These are phyloP conservation scores for Leishmania braziliensis DNA, from an alignment of 208 protist genomes.

Conservation along the genomic window DNA sequence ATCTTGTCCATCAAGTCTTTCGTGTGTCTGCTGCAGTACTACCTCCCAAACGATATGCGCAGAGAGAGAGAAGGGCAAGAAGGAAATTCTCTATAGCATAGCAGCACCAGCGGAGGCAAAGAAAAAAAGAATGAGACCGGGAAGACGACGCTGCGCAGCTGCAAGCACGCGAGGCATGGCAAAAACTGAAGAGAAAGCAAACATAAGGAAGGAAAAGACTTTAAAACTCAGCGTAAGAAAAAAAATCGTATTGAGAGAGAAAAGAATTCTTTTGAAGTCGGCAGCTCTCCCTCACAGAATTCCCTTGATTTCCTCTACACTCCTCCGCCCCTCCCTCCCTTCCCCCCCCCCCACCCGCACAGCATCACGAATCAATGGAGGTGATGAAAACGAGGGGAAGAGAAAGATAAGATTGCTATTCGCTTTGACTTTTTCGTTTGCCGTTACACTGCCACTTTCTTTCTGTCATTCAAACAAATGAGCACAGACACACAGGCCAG, in stretches of 20 bases:
- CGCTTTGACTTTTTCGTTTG: background rate
- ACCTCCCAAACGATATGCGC: background rate
- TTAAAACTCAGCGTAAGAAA: background rate
- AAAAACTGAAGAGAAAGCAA: background rate
- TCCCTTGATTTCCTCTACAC: background rate
- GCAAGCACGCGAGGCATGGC: background rate
- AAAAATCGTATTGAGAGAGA: background rate
- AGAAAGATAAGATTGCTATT: background rate
- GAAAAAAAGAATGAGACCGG: background rate
- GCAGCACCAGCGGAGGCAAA: background rate
- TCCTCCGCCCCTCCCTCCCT: background rate
- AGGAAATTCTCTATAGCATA: background rate
- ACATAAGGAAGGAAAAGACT: background rate
- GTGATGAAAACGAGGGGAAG: background rate
- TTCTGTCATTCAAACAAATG: background rate
- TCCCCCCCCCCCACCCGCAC: background rate
- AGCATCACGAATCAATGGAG: background rate
- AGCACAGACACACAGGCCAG: background rate
- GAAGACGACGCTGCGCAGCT: background rate
- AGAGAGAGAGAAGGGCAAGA: background rate
- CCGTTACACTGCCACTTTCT: background rate
- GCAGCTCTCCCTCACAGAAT: background rate
- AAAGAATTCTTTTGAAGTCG: background rate
- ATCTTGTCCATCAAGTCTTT: background rate
- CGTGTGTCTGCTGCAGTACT: background rate